phyloP scores from a whole-genome alignment of 768 basidiomycete genomes.

The Artomyces pyxidatus region DNA sequence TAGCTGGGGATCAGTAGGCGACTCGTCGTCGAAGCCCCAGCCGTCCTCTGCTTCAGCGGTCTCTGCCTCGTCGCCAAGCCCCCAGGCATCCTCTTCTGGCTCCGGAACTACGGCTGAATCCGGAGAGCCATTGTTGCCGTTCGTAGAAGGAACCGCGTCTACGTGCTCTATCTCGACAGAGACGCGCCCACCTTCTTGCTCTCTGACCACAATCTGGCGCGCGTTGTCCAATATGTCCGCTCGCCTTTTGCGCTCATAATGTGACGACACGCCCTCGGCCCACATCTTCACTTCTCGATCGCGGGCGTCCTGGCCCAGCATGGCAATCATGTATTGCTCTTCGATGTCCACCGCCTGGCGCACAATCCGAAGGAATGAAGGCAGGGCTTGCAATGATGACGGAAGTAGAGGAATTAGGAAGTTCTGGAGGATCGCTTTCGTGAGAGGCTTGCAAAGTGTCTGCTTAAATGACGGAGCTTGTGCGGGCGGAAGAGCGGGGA shows the following conservation, averaged over 20 bases:
- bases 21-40: conserved; percentile 34
- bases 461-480: conserved; percentile 41
- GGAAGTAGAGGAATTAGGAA: conserved; percentile 69
- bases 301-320: conserved; percentile 40
- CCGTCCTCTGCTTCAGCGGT: conserved; percentile 20
- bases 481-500: conserved; percentile 44
- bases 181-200: conserved; percentile 33
- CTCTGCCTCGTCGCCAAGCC: conserved; percentile 32
- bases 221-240: conserved; percentile 55
- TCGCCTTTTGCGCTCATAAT: conserved; percentile 76
- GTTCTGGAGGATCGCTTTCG: conserved; percentile 51
- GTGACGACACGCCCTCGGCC: conserved; percentile 56
- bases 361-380: conserved; percentile 52
- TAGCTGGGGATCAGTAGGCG: conserved; percentile 17
- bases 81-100: conserved; percentile 33
- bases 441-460: conserved; percentile 53
- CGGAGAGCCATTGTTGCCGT: neutral
- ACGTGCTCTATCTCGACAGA: conserved; percentile 15
- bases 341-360: conserved; percentile 62
- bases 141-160: neutral
- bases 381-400: conserved; percentile 48
- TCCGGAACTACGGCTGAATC: conserved; percentile 6
- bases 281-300: conserved; percentile 58
- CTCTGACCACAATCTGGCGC: conserved; percentile 43
- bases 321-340: conserved; percentile 36